Evolutionary conservation across 1,139 yeast genomes (phyloP), one percentile per base, ranked within the genome.

Genomic region (Geotrichum histeridarum): DNA sequence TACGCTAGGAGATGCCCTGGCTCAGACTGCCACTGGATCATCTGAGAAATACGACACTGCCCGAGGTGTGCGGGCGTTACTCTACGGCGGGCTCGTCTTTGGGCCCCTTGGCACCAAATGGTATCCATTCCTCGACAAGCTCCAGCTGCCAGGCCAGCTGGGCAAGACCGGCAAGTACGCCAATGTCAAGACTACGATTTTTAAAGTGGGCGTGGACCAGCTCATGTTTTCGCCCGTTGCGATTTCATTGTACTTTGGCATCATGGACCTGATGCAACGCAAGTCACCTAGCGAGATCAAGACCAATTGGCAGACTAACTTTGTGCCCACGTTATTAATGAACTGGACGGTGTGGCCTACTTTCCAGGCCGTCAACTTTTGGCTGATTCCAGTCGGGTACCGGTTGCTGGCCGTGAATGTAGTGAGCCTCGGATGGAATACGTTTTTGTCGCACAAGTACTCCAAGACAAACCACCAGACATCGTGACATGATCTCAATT

Each of bases 271-370:
- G 2, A 69, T 90, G 73, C 94, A 87, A 65, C 77, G 77, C 17
- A 69, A 72, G 47, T 56, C 69, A 0, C 50, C 69, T 1, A 65
- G 67, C 8, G 75, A 73, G 30, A 61, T 70, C 48, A 55, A 58
- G 42, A 18, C 32, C 9, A 46, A 36, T 27, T 55, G 58, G 58
- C 9, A 46, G n/a, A 42, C 52, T 7, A 65, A 68, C 52, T 68
- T 67, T 60, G 33, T 49, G 49, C 57, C 65, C 1, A 86, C 95
- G 0, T 69, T 88, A 44, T 59, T 72, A 35, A 78, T 85, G 35
- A 89, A 88, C 67, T 90, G 96, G 95, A 61, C 76, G 48, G 85
- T 90, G 8, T 90, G 97, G 97, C 97, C 96, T 0, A 73, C 80
- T 0, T 83, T 90, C 63, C 97, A 90, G 69, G 59, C 79, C 50